Evolutionary conservation across 352 stramenopile genomes (phyloP).

Genomic region (Phytophthora idaei): DNA sequence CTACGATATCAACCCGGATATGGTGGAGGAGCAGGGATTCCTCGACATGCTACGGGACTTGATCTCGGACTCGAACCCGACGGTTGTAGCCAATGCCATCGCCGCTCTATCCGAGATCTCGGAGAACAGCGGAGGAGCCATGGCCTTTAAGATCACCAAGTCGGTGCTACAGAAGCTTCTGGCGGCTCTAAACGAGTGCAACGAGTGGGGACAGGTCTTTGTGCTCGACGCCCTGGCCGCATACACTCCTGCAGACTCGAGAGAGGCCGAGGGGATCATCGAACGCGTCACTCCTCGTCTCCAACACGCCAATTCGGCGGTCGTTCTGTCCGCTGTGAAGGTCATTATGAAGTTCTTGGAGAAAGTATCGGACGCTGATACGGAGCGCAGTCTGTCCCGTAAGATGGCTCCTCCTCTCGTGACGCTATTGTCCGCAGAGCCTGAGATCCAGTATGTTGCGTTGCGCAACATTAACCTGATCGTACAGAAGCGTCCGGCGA

Average conservation of each 20-base stretch:
- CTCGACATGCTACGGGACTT: constrained; percentile 97
- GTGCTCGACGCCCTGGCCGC: constrained; percentile 96
- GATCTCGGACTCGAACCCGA: constrained; percentile 98
- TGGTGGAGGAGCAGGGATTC: constrained; percentile 97
- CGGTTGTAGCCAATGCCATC: constrained; percentile 99
- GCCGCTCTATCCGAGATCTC: constrained; percentile 97
- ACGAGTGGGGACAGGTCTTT: constrained; percentile 99
- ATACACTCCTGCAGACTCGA: constrained; percentile 95
- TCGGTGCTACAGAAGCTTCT: constrained; percentile 98
- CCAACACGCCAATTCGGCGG: constrained; percentile 98
- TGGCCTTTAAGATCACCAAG: constrained; percentile 94
- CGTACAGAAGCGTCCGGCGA: constrained; percentile 97
- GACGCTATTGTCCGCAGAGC: constrained; percentile 97
- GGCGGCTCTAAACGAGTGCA: constrained; percentile 98
- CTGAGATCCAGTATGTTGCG: constrained; percentile 99
- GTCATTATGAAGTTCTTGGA: constrained; percentile 96
- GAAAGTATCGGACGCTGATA: constrained; percentile 95
- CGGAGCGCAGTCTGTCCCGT: constrained; percentile 85
- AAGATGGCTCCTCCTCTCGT: constrained; percentile 99
- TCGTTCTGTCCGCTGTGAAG: constrained; percentile 99
- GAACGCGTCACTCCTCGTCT: constrained; percentile 97
- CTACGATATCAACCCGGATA: constrained; percentile 98
- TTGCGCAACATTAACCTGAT: constrained; percentile 99
- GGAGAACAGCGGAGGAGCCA: constrained; percentile 90
- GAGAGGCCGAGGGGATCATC: constrained; percentile 98